Base-by-base conservation (phyloP, 441 rosid genomes). In the Omphalea diandra region DNA sequence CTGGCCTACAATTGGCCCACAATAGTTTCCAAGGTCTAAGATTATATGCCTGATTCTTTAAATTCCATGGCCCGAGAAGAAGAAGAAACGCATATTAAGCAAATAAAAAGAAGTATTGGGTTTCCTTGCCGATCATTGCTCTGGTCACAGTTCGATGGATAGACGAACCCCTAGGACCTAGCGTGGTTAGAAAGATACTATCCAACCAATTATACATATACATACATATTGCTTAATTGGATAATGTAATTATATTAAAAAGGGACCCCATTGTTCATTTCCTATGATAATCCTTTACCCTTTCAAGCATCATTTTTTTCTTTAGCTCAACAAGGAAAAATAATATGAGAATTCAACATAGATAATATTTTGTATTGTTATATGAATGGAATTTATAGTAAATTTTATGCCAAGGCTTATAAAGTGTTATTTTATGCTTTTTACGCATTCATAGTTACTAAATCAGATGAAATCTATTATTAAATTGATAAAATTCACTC, bases 181-280 rank as follows among this genome's bases (percentile, higher is more conserved):
- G 75, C 80, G 73, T 75, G 70, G 66, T 31, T 68, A 35, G 7
- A 7, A 82, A 75, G 77, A 65, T 47, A 74, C 52, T 73, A n/a
- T 55, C 50, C 26, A 1, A 44, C 38, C 35, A 15, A 41, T 38
- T n/a, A 64, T 55, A 12, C 38, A 31, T n/a, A 53, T 47, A 31
- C 46, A 38, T 47, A 12, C 29, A 33, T 40, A 65, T 73, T 50
- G 59, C 69, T 71, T 59, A 69, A 52, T 74, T 44, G 66, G 74
- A 22, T 40, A 67, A 33, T 20, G 24, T 81, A 79, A 79, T 81
- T 60, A 76, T 71, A 18, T 55, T n/a, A 31, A 7, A 12, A 65
- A 20, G 31, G 50, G 65, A 44, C 57, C 73, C 65, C 43, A 29
- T 36, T 63, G 9, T 27, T 63, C 68, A 14, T 73, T 68, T 65